Evolutionary conservation across 2,329 filamentous ascomycete species (phyloP).

Genomic region (Microdochium trichocladiopsis): DNA sequence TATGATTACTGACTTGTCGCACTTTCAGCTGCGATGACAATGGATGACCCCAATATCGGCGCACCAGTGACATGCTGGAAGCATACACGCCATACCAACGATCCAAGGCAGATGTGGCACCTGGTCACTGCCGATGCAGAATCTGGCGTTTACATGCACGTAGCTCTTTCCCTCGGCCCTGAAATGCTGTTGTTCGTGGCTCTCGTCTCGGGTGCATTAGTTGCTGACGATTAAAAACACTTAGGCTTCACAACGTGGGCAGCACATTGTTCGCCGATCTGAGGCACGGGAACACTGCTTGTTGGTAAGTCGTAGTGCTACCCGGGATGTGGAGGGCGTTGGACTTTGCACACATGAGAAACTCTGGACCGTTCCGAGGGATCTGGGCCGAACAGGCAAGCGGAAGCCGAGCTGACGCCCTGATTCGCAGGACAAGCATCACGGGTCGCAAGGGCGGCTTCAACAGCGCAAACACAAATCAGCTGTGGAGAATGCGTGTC

Average conservation of each 20-base stretch:
- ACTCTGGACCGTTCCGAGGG: too few relatives aligned
- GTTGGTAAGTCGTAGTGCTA: background rate
- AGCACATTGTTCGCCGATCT: background rate
- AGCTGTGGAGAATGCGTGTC: background rate
- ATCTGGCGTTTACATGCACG: background rate
- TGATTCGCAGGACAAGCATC: background rate
- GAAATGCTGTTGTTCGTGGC: background rate
- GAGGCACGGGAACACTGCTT: background rate
- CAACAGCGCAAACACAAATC: background rate
- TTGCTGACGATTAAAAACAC: background rate
- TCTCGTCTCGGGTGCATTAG: background rate
- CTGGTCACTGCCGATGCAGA: background rate
- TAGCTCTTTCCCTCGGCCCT: too few relatives aligned
- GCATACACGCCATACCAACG: background rate
- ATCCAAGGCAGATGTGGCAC: background rate
- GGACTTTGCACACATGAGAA: too few relatives aligned
- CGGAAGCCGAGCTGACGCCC: background rate
- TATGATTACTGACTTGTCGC: background rate
- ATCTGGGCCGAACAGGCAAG: too few relatives aligned
- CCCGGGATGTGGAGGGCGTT: too few relatives aligned
- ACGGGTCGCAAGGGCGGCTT: background rate
- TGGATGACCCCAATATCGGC: background rate
- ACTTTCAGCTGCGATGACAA: background rate
- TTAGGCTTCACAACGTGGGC: background rate
- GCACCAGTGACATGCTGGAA: background rate